Conservation (phyloP, 108 stramenopile species). For the Nitzschia palea region DNA sequence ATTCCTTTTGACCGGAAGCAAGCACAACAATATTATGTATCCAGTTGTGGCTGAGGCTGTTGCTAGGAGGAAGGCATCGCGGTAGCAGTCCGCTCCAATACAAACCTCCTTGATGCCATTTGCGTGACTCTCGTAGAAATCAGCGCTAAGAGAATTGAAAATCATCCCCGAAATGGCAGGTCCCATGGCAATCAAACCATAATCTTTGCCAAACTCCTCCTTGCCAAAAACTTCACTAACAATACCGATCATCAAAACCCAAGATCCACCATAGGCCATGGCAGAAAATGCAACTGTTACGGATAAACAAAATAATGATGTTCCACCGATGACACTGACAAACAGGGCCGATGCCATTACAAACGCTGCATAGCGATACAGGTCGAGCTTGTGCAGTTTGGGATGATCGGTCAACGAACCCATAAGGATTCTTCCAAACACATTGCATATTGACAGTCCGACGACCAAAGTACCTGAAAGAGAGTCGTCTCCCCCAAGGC, state of each 20-base stretch:
- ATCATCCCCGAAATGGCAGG: constrained; percentile 34
- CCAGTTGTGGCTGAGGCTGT: constrained; percentile 14
- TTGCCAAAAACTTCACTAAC: constrained; percentile 29
- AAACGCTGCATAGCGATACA: constrained; percentile 5
- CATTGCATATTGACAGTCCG: constrained; percentile 27
- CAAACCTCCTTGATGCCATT: neutral
- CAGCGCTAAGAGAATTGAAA: constrained; percentile 29
- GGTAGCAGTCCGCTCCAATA: constrained; percentile 26
- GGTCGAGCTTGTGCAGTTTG: constrained; percentile 4
- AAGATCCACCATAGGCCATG: constrained; percentile 34
- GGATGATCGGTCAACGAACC: constrained; percentile 26
- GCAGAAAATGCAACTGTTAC: constrained; percentile 22
- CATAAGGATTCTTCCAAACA: constrained; percentile 17
- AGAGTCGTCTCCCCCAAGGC: constrained; percentile 26
- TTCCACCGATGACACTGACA: constrained; percentile 3
- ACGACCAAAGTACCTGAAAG: constrained; percentile 21
- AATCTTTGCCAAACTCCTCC: constrained; percentile 36
- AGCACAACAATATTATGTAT: constrained; percentile 6
- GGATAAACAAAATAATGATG: constrained; percentile 1
- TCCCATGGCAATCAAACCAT: constrained; percentile 36
- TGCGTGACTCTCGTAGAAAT: constrained; percentile 23
- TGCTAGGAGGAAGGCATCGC: constrained; percentile 19
- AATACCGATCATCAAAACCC: constrained; percentile 31
- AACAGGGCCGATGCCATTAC: constrained; percentile 25
- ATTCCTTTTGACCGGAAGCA: neutral